These are phyloP conservation scores for Aspergillus sp. DNA, from an alignment of 2,329 filamentous ascomycete genomes.

Conservation along the genomic window DNA sequence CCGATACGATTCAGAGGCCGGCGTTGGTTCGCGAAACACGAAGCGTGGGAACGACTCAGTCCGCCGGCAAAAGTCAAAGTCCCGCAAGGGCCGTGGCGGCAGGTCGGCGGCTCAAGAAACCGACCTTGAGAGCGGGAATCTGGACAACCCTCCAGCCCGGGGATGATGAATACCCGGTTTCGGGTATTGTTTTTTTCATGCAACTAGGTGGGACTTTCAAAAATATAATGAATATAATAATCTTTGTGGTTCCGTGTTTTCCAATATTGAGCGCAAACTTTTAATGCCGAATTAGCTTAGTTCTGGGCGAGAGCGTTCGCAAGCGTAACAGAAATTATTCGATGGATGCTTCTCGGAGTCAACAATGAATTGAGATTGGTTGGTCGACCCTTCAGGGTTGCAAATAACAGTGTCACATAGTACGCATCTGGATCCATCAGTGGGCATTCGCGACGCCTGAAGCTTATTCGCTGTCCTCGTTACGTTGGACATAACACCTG, in stretches of 20 bases:
- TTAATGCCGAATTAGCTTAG: constrained; percentile 19
- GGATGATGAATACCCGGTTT: constrained; percentile 13
- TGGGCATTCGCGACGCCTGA: constrained; percentile 42
- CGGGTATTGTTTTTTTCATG: constrained; percentile 7
- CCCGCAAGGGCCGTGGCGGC: constrained; percentile 31
- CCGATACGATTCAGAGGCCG: constrained; percentile 29
- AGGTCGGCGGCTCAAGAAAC: constrained; percentile 25
- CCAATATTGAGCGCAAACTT: constrained; percentile 1
- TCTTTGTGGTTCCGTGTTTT: background rate
- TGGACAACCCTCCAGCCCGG: constrained; percentile 20
- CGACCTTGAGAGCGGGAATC: constrained; percentile 32
- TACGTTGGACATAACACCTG: constrained; percentile 91
- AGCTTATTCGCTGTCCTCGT: constrained; percentile 89
- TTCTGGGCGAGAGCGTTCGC: constrained; percentile 40
- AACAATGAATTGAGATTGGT: constrained; percentile 49
- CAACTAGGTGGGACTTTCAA: background rate
- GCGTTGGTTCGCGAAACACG: constrained; percentile 21
- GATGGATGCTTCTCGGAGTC: constrained; percentile 57
- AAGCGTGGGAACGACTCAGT: constrained; percentile 20
- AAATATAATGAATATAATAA: background rate
- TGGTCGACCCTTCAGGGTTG: constrained; percentile 57
- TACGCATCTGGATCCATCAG: constrained; percentile 52
- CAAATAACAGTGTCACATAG: constrained; percentile 70
- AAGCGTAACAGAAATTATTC: constrained; percentile 44
- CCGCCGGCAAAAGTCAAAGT: constrained; percentile 20